A percentile compares a stretch with the other conserved stretches of the same genome.
These are phyloP conservation scores for Dendrobium catenatum DNA, from an alignment of 106 monocot species.

Conservation along the genomic window DNA sequence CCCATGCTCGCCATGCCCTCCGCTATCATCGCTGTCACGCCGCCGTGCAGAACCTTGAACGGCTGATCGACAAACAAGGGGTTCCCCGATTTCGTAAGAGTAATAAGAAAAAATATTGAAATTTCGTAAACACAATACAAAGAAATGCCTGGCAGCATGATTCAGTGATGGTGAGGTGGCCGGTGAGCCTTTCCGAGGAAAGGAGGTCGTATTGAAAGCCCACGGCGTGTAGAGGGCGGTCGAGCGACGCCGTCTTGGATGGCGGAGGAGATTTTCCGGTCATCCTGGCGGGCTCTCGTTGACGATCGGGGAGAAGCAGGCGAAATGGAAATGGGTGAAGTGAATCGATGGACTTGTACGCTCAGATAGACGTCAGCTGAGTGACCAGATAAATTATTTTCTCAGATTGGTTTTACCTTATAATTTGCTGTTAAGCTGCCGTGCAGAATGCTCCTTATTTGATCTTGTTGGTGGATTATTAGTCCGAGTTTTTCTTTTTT, in stretches of 20 bases:
- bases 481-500: too few relatives aligned
- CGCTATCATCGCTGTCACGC: conserved; percentile 52
- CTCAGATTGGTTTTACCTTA: too few relatives aligned
- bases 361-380: too few relatives aligned
- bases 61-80: conserved; percentile 26
- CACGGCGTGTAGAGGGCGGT: conserved; percentile 28
- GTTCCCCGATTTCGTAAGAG: neutral
- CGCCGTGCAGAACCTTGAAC: conserved; percentile 43
- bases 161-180: conserved; percentile 43
- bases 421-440: too few relatives aligned
- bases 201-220: conserved; percentile 44
- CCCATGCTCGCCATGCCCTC: conserved; percentile 56
- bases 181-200: conserved; percentile 38
- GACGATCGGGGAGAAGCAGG: neutral
- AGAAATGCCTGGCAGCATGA: conserved; percentile 44
- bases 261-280: neutral
- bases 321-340: neutral
- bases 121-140: neutral
- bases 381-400: too few relatives aligned
- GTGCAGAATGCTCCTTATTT: too few relatives aligned
- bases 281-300: neutral
- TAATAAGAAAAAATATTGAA: neutral
- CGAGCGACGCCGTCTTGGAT: conserved; percentile 18
- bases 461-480: too few relatives aligned
- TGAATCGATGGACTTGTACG: neutral